phyloP scores from a whole-genome alignment of 1,139 yeast species.

The Suhomyces taliae region DNA sequence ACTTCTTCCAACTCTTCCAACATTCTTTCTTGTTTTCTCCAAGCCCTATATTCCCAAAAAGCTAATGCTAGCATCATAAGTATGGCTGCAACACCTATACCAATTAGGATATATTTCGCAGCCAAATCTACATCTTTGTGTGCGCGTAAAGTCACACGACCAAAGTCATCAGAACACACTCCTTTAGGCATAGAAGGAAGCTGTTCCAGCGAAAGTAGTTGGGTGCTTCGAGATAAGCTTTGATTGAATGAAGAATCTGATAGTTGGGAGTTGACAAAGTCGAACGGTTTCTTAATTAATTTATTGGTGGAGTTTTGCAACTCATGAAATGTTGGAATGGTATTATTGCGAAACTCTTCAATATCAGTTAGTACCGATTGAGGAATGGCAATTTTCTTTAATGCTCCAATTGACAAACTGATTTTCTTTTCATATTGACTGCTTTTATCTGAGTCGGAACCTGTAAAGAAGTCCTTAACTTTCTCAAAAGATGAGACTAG shows the following conservation, averaged over 20 bases:
- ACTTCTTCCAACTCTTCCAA: constrained; percentile 19
- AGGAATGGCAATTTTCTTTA: constrained; percentile 65
- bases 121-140: constrained; percentile 36
- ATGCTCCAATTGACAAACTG: constrained; percentile 55
- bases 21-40: constrained; percentile 45
- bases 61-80: constrained; percentile 39
- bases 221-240: constrained; percentile 1
- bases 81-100: constrained; percentile 33
- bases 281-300: constrained; percentile 15
- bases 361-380: constrained; percentile 14
- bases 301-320: constrained; percentile 14
- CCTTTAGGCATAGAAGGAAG: constrained; percentile 34
- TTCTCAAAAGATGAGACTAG: constrained; percentile 40
- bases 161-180: not conserved
- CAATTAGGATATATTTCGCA: constrained; percentile 37
- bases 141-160: constrained; percentile 13
- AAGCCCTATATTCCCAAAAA: constrained; percentile 45
- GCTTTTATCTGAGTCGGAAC: not conserved
- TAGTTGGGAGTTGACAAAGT: constrained; percentile 7
- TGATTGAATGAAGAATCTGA: constrained; percentile 10
- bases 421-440: constrained; percentile 38
- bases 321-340: constrained; percentile 13
- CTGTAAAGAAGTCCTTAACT: constrained; percentile 56
- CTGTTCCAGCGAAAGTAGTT: constrained; percentile 23
- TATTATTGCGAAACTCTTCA: constrained; percentile 11